Base-by-base conservation (phyloP, 345 rosid species). In the Eucalyptus viminalis region DNA sequence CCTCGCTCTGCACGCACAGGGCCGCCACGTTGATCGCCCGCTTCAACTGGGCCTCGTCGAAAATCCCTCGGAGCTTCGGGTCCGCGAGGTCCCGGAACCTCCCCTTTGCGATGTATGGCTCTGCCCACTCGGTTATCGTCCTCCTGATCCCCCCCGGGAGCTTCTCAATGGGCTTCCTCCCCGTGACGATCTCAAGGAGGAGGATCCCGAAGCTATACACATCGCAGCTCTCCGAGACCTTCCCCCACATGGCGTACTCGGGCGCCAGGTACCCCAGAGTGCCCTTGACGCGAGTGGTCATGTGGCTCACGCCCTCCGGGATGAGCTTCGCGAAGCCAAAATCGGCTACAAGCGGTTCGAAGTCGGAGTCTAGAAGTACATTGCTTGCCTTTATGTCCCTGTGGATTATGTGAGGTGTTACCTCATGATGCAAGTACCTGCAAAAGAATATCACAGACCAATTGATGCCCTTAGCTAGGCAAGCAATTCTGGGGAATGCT, bases 131-230 rank as follows among this genome's bases (percentile, higher is more conserved):
- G 5, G 97, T 94, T 47, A 97, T 93, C 3, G 97, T 94, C 88
- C 94, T 92, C 87, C 95, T 97, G 5, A 94, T 91, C 3, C 97
- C 96, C 50, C 95, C 94, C 5, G 95, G 95, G 67, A 94, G 92
- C 93, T 87, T 97, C 49, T 96, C 98, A 7, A 95, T 93, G 29
- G 99, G 99, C 80, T 96, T 97, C 69, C 96, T 91, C 15, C 98
- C 99, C 0, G 96, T 96, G 44, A 95, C 80, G 8, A 96, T 92
- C 89, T 96, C 99, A 3, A 97, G 95, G 15, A 97, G 91, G 49
- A 97, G 94, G 91, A 97, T 94, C 40, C 98, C 99, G 19, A 94
- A 97, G 90, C 99, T 96, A 88, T 95, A 97, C 19, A 97, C 99
- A 62, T 97, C 99, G 72, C 98, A 96, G 86, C 93, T 90, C 69